Conservation (phyloP, 1,284 basidiomycete species). For the Termitomyces sp. region DNA sequence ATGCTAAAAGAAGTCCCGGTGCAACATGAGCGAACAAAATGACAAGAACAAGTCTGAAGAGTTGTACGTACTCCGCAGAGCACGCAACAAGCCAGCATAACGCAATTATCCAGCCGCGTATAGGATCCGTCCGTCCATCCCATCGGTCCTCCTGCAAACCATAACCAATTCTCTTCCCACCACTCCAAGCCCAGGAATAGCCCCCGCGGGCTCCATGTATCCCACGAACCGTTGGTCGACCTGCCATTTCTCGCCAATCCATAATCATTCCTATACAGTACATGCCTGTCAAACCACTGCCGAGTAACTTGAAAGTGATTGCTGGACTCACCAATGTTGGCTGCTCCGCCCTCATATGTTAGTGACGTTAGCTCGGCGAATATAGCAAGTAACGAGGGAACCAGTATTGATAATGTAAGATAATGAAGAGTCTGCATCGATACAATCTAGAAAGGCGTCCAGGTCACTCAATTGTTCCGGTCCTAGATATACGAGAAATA, state of each 20-base stretch:
- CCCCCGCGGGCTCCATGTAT: slow-evolving; percentile 60
- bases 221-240: slow-evolving; percentile 66
- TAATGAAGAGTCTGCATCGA: slow-evolving; percentile 92
- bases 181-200: slow-evolving; percentile 69
- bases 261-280: slow-evolving; percentile 72
- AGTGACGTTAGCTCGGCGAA: slow-evolving; percentile 76
- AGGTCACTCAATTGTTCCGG: neutral
- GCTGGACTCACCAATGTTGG: slow-evolving; percentile 65
- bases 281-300: neutral
- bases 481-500: neutral
- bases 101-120: slow-evolving; percentile 85
- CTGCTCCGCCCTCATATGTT: slow-evolving; percentile 80
- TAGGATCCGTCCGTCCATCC: slow-evolving; percentile 63
- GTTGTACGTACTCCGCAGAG: slow-evolving; percentile 61
- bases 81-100: slow-evolving; percentile 78
- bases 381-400: slow-evolving; percentile 74
- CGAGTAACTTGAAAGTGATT: neutral
- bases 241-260: slow-evolving; percentile 96
- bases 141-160: slow-evolving; percentile 46
- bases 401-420: slow-evolving; percentile 75
- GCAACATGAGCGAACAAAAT: slow-evolving; percentile 8
- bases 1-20: slow-evolving; percentile 51
- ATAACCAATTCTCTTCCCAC: slow-evolving; percentile 63
- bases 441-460: slow-evolving; percentile 60
- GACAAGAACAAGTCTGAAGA: neutral